Base-by-base conservation (phyloP, 805 yeast species). In the Suhomyces sp. region DNA sequence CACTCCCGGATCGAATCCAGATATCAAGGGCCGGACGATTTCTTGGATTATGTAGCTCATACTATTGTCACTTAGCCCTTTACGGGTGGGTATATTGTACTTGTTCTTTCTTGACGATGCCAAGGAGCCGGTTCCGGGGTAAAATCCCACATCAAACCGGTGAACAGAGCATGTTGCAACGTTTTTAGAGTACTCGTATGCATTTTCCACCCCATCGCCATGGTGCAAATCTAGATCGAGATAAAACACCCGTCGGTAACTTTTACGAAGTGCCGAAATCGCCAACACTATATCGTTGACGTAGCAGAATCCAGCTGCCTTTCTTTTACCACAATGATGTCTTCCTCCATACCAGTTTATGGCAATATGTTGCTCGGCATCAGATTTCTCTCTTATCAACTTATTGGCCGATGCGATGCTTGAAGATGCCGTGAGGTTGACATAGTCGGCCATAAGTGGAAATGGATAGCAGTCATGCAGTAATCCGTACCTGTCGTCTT, bases 271-370 rank as follows among this genome's bases (percentile, higher is more conserved):
- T 37, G 71, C 66, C 44, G 76, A 71, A 3, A 87, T 82, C 0
- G 81, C 78, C 12, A 87, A 59, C 0, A 82, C 85, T 6, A 86
- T 77, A 60, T 87, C 96, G 57, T 87, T 87, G 2, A 85, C 69
- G 59, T 87, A 87, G 60, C 94, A 87, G 60, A 84, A 87, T 2
- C 93, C 93, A 9, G 86, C 75, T 1, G 89, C 87, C 31, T 60
- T 68, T 0, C 75, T 58, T 56, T 77, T 78, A 44, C 67, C 71
- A 4, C 84, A 83, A 65, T 87, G 94, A 61, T 87, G 94, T 46
- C 92, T 66, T 1, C 94, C 96, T 6, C 96, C 96, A 59, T 82
- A 80, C 91, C 91, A 87, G 60, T 86, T 86, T 44, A 87, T 73
- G 1, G 79, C 84, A 1, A 81, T 66, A 8, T 63, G 53, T 39